Evolutionary conservation across 2,329 filamentous ascomycete genomes (phyloP), one percentile per base, ranked within the genome.

Genomic region (Gnomoniopsis smithogilvyi): DNA sequence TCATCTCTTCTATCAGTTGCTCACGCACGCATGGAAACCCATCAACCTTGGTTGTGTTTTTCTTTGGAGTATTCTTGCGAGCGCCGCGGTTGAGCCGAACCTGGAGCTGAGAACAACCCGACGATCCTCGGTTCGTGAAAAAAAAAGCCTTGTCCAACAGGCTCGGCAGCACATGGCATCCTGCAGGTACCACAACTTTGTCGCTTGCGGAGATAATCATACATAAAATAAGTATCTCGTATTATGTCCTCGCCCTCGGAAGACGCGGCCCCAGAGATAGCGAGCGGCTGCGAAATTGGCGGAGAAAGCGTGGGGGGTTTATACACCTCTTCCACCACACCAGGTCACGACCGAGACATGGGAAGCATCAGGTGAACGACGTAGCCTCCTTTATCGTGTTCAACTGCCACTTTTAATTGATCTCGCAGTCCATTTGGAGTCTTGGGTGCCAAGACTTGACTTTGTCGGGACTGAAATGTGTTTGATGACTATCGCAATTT

Each of bases 241-340:
- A 54, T 54, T 54, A 21, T 45, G 38, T 43, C 52, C 19, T 30
- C 41, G 43, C 26, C 26, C 26, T 30, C 26, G 26, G 26, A 43
- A 43, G 17, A 48, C 52, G 45, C 43, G 26, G 43, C 52, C 36
- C 52, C 41, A 48, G 38, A 54, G 52, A 54, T 54, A 54, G 46
- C 51, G 26, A n/a, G 43, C 45, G 52, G 33, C 52, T 47, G 43
- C 41, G 52, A 54, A 48, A 54, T 54, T 54, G 48, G 22, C 8
- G 43, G 41, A 17, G 19, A n/a, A 54, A 26, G 30, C 41, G 43
- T 54, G 52, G 52, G 43, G 43, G 45, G n/a, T n/a, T 17, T 38
- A 21, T 14, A 43, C 50, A 3, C 50, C 34, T 22, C 6, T 43
- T 30, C 3, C 6, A 52, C 21, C 21, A 41, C 36, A 22, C 36